These are phyloP conservation scores for Euphorbia peplus DNA, from an alignment of 345 rosid genomes.

Conservation along the genomic window DNA sequence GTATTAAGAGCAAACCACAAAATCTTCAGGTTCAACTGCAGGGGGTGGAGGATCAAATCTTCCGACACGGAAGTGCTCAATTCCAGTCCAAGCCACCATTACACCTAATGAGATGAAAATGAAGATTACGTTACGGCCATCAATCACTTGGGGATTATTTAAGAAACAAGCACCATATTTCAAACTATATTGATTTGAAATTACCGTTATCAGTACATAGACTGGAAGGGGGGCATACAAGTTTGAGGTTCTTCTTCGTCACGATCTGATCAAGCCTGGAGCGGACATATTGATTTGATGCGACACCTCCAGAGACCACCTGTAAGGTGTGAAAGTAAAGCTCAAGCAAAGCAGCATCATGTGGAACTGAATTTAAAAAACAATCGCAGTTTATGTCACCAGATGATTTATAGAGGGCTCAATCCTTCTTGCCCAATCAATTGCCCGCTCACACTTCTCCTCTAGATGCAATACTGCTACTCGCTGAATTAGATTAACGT, in stretches of 20 bases:
- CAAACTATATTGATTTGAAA: too few species aligned
- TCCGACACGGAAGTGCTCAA: slow-evolving; percentile 82
- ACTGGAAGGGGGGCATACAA: slow-evolving; percentile 81
- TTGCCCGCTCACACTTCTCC: slow-evolving; percentile 88
- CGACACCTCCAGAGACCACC: slow-evolving; percentile 98
- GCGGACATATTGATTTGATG: slow-evolving; percentile 82
- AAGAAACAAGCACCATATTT: too few species aligned
- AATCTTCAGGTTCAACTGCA: slow-evolving; percentile 65
- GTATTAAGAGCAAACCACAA: slow-evolving; percentile 43
- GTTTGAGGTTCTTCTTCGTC: slow-evolving; percentile 59
- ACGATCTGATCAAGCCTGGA: slow-evolving; percentile 57
- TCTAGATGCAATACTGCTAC: slow-evolving; percentile 93
- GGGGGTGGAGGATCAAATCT: slow-evolving; percentile 95
- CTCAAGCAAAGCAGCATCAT: slow-evolving; percentile 10
- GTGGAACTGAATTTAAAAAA: background rate
- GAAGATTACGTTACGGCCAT: background rate
- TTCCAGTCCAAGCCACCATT: slow-evolving; percentile 99
- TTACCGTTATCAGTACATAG: slow-evolving; percentile 96
- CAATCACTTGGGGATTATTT: background rate
- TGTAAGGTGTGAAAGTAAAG: slow-evolving; percentile 29
- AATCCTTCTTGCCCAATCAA: slow-evolving; percentile 81
- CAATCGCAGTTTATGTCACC: slow-evolving; percentile 40
- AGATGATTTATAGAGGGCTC: slow-evolving; percentile 77
- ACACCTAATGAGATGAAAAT: slow-evolving; percentile 52
- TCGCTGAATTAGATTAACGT: slow-evolving; percentile 46